Conservation (phyloP, 1,139 yeast species). For the Debaryomyces sp. region DNA sequence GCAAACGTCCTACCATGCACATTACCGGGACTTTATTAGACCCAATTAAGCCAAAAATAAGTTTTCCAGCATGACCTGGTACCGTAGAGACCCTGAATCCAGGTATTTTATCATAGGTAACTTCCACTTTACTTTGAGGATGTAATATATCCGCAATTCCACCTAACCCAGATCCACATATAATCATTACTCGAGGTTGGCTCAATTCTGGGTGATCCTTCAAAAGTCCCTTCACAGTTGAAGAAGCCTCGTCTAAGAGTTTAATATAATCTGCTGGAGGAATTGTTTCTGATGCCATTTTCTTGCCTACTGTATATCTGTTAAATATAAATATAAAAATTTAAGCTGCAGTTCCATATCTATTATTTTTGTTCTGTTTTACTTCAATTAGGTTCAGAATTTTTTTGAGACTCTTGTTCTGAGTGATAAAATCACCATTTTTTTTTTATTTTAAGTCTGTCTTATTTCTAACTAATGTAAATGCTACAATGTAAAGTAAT, state of each 20-base stretch:
- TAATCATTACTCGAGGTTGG: constrained; percentile 68
- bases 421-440: too few relatives aligned
- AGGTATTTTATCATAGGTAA: constrained; percentile 73
- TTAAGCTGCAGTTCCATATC: too few relatives aligned
- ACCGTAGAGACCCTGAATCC: constrained; percentile 84
- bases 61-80: constrained; percentile 84
- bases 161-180: constrained; percentile 95
- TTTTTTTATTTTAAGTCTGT: too few relatives aligned
- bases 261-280: constrained; percentile 18
- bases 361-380: too few relatives aligned
- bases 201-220: constrained; percentile 21
- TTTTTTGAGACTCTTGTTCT: too few relatives aligned
- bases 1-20: constrained; percentile 92
- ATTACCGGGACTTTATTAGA: constrained; percentile 72
- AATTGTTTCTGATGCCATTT: constrained; percentile 4
- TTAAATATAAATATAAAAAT: too few relatives aligned
- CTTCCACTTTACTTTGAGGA: constrained; percentile 44
- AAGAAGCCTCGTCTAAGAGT: constrained; percentile 24
- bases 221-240: constrained; percentile 18
- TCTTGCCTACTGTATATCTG: neutral
- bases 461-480: too few relatives aligned
- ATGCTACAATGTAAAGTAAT: too few relatives aligned
- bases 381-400: too few relatives aligned
- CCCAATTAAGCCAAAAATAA: constrained; percentile 80
- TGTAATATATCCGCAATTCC: constrained; percentile 68